Evolutionary conservation across 257 asterid species (phyloP).

Genomic region (Cinchona pubescens): DNA sequence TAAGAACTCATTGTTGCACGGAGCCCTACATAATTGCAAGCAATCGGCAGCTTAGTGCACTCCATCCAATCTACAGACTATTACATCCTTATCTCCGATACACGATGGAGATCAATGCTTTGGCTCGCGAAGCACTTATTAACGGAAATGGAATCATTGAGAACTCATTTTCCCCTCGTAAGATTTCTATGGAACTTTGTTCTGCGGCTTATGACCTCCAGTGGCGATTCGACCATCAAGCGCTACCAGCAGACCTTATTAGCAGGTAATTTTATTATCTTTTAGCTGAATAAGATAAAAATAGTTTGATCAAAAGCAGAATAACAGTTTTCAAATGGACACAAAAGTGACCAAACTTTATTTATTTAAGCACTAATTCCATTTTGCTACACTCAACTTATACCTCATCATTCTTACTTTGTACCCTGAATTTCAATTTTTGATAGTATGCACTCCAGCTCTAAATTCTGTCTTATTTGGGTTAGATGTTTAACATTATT

Average conservation of each 20-base stretch:
- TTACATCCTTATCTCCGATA: slow-evolving; percentile 72
- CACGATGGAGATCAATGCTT: slow-evolving; percentile 83
- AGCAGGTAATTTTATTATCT: slow-evolving; percentile 56
- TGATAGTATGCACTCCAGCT: no score
- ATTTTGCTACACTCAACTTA: no score
- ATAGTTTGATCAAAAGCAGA: not conserved
- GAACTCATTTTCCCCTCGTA: slow-evolving; percentile 44
- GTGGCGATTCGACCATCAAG: slow-evolving; percentile 75
- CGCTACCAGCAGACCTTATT: slow-evolving; percentile 64
- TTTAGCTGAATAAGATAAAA: not conserved
- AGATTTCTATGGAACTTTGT: slow-evolving; percentile 55
- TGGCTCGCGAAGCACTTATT: slow-evolving; percentile 62
- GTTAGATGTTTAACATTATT: no score
- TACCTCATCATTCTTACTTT: no score
- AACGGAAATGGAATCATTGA: slow-evolving; percentile 64
- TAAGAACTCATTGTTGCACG: slow-evolving; percentile 61
- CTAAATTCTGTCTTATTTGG: no score
- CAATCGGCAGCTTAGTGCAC: slow-evolving; percentile 63
- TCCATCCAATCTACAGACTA: slow-evolving; percentile 74
- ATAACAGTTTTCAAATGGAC: no score
- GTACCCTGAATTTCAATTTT: no score
- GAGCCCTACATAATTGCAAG: slow-evolving; percentile 85
- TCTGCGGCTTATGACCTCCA: slow-evolving; percentile 52
- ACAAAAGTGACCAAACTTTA: no score
- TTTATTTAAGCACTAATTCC: no score